These are phyloP conservation scores for Beta lomatogona DNA, from an alignment of 179 eudicot species.

Conservation along the genomic window DNA sequence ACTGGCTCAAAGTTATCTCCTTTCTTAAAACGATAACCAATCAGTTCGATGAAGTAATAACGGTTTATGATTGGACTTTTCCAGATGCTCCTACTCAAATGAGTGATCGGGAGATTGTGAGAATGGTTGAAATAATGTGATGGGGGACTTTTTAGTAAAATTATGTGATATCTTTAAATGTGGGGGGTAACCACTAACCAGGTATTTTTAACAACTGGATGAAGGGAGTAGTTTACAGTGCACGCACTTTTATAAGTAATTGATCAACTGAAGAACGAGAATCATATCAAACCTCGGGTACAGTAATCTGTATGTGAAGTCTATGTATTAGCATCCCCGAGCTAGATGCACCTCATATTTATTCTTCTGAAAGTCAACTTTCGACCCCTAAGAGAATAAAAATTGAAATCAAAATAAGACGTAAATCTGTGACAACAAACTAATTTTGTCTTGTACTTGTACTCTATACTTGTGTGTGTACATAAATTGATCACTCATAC, in stretches of 20 bases:
- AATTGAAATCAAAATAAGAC: not conserved
- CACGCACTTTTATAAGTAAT: not conserved
- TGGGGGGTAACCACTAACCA: not conserved
- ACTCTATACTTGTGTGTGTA: not conserved
- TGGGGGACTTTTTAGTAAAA: not conserved
- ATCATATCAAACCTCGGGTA: not conserved
- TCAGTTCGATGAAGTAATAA: not conserved
- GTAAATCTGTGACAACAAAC: no score
- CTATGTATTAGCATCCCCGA: not conserved
- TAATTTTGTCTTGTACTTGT: not conserved
- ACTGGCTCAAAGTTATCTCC: not conserved
- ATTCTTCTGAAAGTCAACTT: not conserved
- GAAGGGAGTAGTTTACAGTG: not conserved
- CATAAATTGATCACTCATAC: slow-evolving; percentile 1
- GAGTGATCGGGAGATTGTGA: not conserved
- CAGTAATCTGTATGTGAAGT: not conserved
- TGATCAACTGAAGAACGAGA: not conserved
- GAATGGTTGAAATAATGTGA: no score
- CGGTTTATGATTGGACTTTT: not conserved
- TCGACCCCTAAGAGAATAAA: not conserved
- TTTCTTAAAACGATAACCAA: not conserved
- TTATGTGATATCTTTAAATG: not conserved
- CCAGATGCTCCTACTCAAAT: not conserved
- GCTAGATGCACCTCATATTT: not conserved
- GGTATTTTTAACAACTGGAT: not conserved